Evolutionary conservation across 2,329 filamentous ascomycete genomes (phyloP), one percentile per base, ranked within the genome.

Genomic region (Verticillium nonalfalfae): DNA sequence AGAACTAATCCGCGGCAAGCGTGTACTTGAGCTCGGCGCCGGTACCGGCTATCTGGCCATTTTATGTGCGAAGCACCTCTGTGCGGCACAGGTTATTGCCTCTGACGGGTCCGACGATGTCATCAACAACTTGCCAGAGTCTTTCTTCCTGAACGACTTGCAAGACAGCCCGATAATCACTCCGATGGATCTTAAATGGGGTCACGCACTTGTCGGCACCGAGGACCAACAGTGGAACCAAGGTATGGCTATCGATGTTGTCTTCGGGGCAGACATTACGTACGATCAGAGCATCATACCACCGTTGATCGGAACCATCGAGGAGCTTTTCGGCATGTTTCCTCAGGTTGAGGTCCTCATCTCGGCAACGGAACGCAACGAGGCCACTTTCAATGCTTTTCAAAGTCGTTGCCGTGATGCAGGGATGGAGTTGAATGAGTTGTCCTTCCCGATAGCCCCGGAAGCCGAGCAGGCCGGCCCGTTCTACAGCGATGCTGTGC

Each of bases 31-130:
- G 70, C 79, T 94, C 1, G 90, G 90, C 3, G 85, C 89, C 1
- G 90, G 90, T 1, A 93, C 91, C 1, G 90, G 90, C 0, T 90
- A 92, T 69, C 74, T 93, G 1, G 89, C 89, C 0, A 85, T 93
- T 13, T 76, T 93, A 0, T 91, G 90, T 65, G 84, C 86, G n/a
- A 90, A 87, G 66, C 77, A 86, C 68, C 79, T 94, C 0, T 78
- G 73, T 6, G 81, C 88, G 0, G 70, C 74, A 1, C 81, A 85
- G 59, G 84, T 89, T 26, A 79, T 89, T 5, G 85, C 88, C 2
- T 91, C 90, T 0, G 91, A 95, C 69, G 90, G 90, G 2, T 90
- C 90, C 14, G 85, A 87, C 66, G 85, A 87, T 59, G 88, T 93
- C 1, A 83, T 92, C 58, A 84, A 87, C 68, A 83, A 83, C 39